Percentiles rank a stretch among this genome's conserved stretches.
Conservation (phyloP, 108 stramenopile genomes). For the Nitzschia inconspicua region DNA sequence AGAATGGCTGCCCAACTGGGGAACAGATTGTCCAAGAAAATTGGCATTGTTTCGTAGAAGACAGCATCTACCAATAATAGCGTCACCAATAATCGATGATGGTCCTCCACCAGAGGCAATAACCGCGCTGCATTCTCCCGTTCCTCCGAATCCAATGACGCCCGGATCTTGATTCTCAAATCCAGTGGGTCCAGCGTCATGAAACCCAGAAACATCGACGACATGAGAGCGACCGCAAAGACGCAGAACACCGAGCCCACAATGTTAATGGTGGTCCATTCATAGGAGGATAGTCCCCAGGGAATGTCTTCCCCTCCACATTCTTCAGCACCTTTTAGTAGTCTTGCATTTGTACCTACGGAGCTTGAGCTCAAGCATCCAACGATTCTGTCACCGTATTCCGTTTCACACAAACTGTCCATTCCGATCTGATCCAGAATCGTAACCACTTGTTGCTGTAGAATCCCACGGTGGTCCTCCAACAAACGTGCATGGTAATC, state of each 20-base stretch:
- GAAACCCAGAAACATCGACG: slow-evolving; percentile 79
- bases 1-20: slow-evolving; percentile 79
- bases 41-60: slow-evolving; percentile 84
- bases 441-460: no score
- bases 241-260: slow-evolving; percentile 37
- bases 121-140: slow-evolving; percentile 30
- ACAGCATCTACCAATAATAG: slow-evolving; percentile 86
- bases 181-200: slow-evolving; percentile 78
- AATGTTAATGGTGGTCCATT: slow-evolving; percentile 25
- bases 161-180: slow-evolving; percentile 46
- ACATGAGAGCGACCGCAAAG: slow-evolving; percentile 59
- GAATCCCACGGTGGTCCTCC: no score
- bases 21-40: slow-evolving; percentile 84
- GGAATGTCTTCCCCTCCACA: no score
- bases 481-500: no score
- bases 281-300: no score
- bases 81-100: slow-evolving; percentile 86
- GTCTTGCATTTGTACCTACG: no score
- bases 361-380: no score
- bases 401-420: no score
- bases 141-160: slow-evolving; percentile 44
- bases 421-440: no score
- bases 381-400: no score
- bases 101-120: slow-evolving; percentile 51
- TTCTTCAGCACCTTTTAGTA: no score